Evolutionary conservation across 2,329 filamentous ascomycete species (phyloP).

Genomic region (Cordyceps militaris): DNA sequence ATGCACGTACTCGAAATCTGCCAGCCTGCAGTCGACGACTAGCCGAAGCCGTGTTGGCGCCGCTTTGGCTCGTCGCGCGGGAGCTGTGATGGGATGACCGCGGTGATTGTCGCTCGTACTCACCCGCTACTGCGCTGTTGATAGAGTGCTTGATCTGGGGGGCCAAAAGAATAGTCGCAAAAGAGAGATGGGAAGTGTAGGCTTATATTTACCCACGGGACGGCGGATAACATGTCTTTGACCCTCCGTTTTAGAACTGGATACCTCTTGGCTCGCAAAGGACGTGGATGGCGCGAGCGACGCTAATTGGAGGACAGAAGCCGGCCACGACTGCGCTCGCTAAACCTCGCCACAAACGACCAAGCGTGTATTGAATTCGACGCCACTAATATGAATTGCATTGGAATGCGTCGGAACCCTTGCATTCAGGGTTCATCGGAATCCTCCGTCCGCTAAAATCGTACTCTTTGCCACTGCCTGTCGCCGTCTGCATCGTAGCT

Average conservation of each 20-base stretch:
- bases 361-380: neutral
- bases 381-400: neutral
- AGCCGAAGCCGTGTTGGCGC: neutral
- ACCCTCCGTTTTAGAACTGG: neutral
- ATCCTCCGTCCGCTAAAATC: neutral
- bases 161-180: neutral
- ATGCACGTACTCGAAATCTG: neutral
- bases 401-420: neutral
- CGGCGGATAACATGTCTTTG: neutral
- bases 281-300: neutral
- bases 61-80: neutral
- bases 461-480: neutral
- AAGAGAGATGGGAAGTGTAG: neutral
- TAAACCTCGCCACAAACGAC: slow-evolving; percentile 3
- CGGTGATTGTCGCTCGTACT: neutral
- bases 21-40: neutral
- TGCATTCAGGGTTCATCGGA: neutral
- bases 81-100: neutral
- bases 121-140: no score
- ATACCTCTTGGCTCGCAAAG: neutral
- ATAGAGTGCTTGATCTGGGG: no score
- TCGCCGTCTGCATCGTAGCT: neutral
- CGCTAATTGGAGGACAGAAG: neutral
- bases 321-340: neutral
- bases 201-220: neutral